Evolutionary conservation across 768 basidiomycete species (phyloP), one percentile per base, ranked within the genome.

Genomic region (Auriscalpium orientale): DNA sequence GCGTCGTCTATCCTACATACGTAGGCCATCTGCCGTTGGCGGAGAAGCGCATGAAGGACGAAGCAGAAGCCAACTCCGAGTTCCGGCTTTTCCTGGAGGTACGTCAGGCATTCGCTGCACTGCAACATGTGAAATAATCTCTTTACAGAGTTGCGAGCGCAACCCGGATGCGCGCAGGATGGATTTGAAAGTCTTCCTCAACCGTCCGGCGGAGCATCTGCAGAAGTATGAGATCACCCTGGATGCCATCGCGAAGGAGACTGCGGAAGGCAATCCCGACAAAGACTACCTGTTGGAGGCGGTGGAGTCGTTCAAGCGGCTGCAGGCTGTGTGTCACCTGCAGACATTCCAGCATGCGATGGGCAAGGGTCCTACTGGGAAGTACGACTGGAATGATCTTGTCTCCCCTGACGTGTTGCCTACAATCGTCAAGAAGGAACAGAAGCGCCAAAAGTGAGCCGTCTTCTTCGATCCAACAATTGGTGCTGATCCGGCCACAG

Each of bases 331-430:
- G 5, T 86, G 90, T 1, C 89, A 92, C 67, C 71, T 97, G 49
- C 80, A 86, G 60, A 90, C 92, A 4, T 98, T 95, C 82, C 94
- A 98, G 67, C 79, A 83, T 44, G 87, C 90, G 0, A 93, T 91
- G 86, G 83, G 90, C 13, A 82, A 83, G 63, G 93, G 92, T 4
- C 75, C 81, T 2, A 82, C 87, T 2, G 81, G 79, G 3, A 92
- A 91, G 66, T 84, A 89, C 77, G 89, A 94, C 61, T 98, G 94
- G 94, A 83, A 91, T 65, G 89, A 95, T 67, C 70, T 97, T 16
- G 89, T 95, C 5, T 70, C 87, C 1, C 71, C 80, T 45, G 90
- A 92, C 43, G 65, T 83, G 10, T 74, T 83, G 49, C 76, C 80
- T 62, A 67, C 63, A 2, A 75, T 94, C 57, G 70, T 79, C 11